Base-by-base conservation (phyloP, 257 asterid species). In the Buddleja alternifolia region DNA sequence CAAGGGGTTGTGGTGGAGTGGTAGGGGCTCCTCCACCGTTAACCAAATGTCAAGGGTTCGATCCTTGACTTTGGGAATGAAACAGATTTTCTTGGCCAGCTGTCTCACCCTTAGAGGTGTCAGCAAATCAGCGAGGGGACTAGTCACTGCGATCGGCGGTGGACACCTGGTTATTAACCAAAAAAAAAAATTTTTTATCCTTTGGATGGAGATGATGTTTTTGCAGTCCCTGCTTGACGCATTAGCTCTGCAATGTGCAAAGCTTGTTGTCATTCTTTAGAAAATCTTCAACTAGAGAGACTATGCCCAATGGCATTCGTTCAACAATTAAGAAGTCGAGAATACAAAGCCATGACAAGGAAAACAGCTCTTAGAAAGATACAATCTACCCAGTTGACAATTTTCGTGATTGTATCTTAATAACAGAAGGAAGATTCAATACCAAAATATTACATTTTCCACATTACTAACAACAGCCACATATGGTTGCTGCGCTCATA, bases 181-280 rank as follows among this genome's bases (percentile, higher is more conserved):
- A n/a, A n/a, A n/a, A n/a, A n/a, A n/a, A n/a, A n/a, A 80, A 40
- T 42, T 77, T 63, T 66, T 80, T 84, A 46, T 93, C 97, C 66
- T 83, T 90, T 36, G n/a, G n/a, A n/a, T n/a, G 97, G 96, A 44
- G 99, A 92, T 14, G 96, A 87, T 69, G 87, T 82, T 74, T 84
- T 90, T 40, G 78, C 73, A 44, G 80, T 63, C 50, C 96, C 91
- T 46, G 94, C 89, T 78, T 85, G 99, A 12, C 99, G 95, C 87
- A 88, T 69, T 58, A 86, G 86, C 82, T 93, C 99, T 93, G 94
- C 67, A 81, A 61, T 41, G 71, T 65, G 77, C 48, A 67, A 47
- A 54, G 63, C 44, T 37, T 3, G 50, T 10, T 4, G 40, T 32
- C 46, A 67, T 19, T 63, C 75, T 58, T 56, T 63, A 64, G 67